A percentile compares a stretch with the other conserved stretches of the same genome.
Evolutionary conservation across 345 rosid species (phyloP).

Genomic region (Pugionium dolabratum): DNA sequence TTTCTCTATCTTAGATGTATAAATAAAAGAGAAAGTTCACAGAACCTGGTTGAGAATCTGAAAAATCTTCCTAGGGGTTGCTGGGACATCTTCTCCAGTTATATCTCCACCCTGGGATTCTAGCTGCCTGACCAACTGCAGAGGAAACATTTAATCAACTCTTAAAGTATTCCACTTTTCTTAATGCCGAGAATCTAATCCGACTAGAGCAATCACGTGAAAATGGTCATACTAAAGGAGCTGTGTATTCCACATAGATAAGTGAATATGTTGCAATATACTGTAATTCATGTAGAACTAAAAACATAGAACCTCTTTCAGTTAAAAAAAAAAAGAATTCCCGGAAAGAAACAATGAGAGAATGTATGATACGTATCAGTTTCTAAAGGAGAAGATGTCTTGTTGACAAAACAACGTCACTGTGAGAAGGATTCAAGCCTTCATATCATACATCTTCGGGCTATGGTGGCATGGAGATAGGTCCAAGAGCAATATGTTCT

Average conservation of each 20-base stretch:
- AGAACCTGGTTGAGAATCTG: constrained; percentile 79
- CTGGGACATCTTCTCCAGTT: constrained; percentile 61
- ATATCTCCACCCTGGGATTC: constrained; percentile 67
- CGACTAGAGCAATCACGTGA: not conserved
- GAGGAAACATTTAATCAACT: constrained; percentile 28
- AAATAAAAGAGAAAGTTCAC: not conserved
- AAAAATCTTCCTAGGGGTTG: constrained; percentile 68
- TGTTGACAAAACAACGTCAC: too few species aligned
- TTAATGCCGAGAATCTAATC: constrained; percentile 12
- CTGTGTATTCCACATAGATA: not conserved
- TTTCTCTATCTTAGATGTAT: constrained; percentile 9
- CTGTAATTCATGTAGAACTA: constrained; percentile 8
- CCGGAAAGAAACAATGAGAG: not conserved
- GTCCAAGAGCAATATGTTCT: too few species aligned
- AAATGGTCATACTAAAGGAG: constrained; percentile 6
- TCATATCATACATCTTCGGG: too few species aligned
- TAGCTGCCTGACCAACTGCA: constrained; percentile 74
- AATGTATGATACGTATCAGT: not conserved
- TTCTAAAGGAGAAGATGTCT: too few species aligned
- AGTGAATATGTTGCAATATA: not conserved
- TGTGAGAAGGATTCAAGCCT: too few species aligned
- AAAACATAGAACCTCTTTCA: not conserved
- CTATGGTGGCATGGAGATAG: too few species aligned
- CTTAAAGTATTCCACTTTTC: constrained; percentile 14
- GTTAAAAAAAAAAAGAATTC: not conserved